These are phyloP conservation scores for Trifolium subterraneum DNA, from an alignment of 306 rosid species.

Conservation along the genomic window DNA sequence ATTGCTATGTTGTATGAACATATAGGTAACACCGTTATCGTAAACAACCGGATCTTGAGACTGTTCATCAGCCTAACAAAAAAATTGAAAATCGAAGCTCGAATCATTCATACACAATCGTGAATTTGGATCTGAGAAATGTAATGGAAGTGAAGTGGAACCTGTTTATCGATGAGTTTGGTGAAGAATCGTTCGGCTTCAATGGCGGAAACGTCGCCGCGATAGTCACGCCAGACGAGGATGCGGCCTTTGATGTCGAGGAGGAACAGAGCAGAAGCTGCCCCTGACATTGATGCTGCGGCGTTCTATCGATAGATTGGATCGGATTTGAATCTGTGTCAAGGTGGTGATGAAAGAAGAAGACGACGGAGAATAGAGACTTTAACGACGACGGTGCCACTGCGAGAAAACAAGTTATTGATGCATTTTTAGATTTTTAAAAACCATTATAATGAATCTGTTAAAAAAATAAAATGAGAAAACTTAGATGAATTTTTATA, in stretches of 20 bases:
- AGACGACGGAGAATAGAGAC: neutral
- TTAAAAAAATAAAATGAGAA: too few relatives aligned
- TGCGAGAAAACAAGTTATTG: neutral
- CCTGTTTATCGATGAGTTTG: slow-evolving; percentile 90
- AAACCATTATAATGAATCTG: neutral
- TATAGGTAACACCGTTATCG: slow-evolving; percentile 82
- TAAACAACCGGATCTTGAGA: slow-evolving; percentile 88
- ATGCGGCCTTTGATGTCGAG: slow-evolving; percentile 96
- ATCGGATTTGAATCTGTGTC: neutral
- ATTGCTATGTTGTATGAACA: slow-evolving; percentile 87
- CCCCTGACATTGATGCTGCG: slow-evolving; percentile 69
- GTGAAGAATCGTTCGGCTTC: slow-evolving; percentile 92
- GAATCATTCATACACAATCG: neutral
- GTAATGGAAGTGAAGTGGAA: slow-evolving; percentile 36
- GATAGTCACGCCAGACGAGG: slow-evolving; percentile 93
- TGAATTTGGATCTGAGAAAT: neutral
- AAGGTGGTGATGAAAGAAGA: slow-evolving; percentile 11
- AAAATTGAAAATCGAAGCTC: neutral
- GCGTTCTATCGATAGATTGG: neutral
- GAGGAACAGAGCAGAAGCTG: slow-evolving; percentile 92
- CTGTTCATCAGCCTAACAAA: slow-evolving; percentile 70
- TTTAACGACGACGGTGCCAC: slow-evolving; percentile 35
- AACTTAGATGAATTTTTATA: too few relatives aligned
- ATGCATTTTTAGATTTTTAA: neutral
- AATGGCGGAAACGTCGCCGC: slow-evolving; percentile 85